A percentile compares a stretch with the other conserved stretches of the same genome.
These are phyloP conservation scores for Dactylis glomerata DNA, from an alignment of 176 grass and related monocot genomes.

Conservation along the genomic window DNA sequence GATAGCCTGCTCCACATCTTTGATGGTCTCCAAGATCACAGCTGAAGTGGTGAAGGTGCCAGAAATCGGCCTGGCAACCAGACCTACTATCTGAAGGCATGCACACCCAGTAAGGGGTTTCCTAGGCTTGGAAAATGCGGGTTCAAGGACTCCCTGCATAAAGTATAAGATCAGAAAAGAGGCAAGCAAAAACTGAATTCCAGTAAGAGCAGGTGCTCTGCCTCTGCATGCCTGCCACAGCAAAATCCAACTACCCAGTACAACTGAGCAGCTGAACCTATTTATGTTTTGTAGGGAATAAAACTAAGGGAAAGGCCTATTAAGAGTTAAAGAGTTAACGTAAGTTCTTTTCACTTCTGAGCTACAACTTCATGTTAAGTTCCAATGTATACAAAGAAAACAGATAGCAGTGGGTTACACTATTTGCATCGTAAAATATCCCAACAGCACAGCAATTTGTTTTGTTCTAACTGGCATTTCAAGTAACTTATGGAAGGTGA, in stretches of 20 bases:
- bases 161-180: conserved; percentile 14
- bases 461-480: not conserved
- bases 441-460: not conserved
- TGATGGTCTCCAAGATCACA: conserved; percentile 75
- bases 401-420: not conserved
- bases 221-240: not conserved
- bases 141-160: conserved; percentile 79
- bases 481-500: not conserved
- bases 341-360: not conserved
- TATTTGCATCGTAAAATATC: not conserved
- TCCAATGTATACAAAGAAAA: not conserved
- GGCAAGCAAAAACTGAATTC: not conserved
- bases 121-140: conserved; percentile 78
- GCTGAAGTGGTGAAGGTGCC: conserved; percentile 63
- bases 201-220: not conserved
- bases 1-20: conserved; percentile 68
- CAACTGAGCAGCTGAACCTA: not conserved
- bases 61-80: conserved; percentile 22
- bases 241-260: not conserved
- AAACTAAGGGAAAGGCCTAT: not conserved
- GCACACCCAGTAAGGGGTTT: conserved; percentile 33
- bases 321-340: not conserved
- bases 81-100: conserved; percentile 51
- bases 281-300: not conserved
- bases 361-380: not conserved